phyloP scores from a whole-genome alignment of 768 basidiomycete genomes.

The Mycena latifolia region DNA sequence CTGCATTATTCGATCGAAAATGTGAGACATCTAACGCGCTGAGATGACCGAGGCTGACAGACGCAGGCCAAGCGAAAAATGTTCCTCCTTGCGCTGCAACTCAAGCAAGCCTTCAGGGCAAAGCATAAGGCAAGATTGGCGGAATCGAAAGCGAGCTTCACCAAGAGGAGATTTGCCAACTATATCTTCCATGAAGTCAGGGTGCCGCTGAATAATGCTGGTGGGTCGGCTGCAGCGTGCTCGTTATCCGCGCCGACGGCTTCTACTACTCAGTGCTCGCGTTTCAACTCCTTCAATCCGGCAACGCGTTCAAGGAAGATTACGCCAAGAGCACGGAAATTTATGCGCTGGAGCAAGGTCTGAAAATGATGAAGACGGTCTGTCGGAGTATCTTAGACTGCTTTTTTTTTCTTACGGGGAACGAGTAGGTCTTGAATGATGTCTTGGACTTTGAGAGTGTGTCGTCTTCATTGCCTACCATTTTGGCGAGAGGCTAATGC shows the following conservation, averaged over 20 bases:
- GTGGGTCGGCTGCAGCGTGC: conserved; percentile 26
- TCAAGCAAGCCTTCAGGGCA: conserved; percentile 34
- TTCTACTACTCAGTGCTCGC: conserved; percentile 47
- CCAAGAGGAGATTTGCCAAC: conserved; percentile 55
- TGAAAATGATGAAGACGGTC: conserved; percentile 52
- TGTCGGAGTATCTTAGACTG: not conserved
- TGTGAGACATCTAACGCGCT: conserved; percentile 6
- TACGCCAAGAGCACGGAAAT: conserved; percentile 53
- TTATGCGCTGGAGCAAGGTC: conserved; percentile 51
- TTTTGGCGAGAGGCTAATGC: not conserved
- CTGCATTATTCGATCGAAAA: conserved; percentile 44
- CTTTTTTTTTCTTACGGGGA: not conserved
- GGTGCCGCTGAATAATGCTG: conserved; percentile 64
- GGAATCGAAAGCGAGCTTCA: conserved; percentile 46
- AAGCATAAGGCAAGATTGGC: conserved; percentile 54
- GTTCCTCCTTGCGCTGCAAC: conserved; percentile 52
- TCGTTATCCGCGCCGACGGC: conserved; percentile 1
- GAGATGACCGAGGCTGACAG: not conserved
- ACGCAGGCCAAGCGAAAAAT: conserved; percentile 48
- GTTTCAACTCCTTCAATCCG: conserved; percentile 58
- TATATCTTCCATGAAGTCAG: conserved; percentile 65
- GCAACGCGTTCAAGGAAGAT: conserved; percentile 47
- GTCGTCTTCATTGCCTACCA: conserved; percentile 2
- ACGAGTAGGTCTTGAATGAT: conserved; percentile 52
- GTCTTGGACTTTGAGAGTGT: conserved; percentile 48